phyloP scores from a whole-genome alignment of 108 stramenopile genomes.

The Cyclostephanos invisitatus region DNA sequence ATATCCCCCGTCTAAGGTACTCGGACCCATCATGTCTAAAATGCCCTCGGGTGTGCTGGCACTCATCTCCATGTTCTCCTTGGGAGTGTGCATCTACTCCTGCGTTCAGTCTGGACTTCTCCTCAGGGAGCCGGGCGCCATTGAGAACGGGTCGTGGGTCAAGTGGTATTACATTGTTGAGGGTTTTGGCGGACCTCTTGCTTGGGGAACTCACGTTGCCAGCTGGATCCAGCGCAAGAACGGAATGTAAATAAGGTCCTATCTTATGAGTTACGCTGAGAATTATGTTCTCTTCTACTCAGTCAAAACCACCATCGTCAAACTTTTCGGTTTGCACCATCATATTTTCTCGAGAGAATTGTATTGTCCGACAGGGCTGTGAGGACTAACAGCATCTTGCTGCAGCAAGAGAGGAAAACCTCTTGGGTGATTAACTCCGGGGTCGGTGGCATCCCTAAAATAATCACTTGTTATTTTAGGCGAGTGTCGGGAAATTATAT shows the following conservation, averaged over 20 bases:
- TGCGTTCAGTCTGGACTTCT: conserved; percentile 65
- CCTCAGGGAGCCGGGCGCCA: conserved; percentile 83
- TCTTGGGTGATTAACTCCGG: background rate
- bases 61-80: conserved; percentile 66
- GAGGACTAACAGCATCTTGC: background rate
- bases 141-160: conserved; percentile 86
- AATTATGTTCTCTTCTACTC: background rate
- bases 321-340: background rate
- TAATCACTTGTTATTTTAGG: conserved; percentile 19
- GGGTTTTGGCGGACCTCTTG: conserved; percentile 83
- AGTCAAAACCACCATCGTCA: background rate
- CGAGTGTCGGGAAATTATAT: background rate
- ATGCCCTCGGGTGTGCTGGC: conserved; percentile 89
- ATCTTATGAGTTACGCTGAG: background rate
- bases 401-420: background rate
- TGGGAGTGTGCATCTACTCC: conserved; percentile 71
- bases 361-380: background rate
- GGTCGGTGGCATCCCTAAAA: conserved; percentile 28
- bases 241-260: conserved; percentile 75
- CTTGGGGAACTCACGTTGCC: conserved; percentile 93
- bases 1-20: conserved; percentile 91
- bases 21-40: conserved; percentile 94
- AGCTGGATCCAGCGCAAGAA: conserved; percentile 94
- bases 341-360: background rate
- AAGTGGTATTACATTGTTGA: conserved; percentile 91